These are phyloP conservation scores for Diversispora epigaea DNA, from an alignment of 192 early-diverging fungal species.

Conservation along the genomic window DNA sequence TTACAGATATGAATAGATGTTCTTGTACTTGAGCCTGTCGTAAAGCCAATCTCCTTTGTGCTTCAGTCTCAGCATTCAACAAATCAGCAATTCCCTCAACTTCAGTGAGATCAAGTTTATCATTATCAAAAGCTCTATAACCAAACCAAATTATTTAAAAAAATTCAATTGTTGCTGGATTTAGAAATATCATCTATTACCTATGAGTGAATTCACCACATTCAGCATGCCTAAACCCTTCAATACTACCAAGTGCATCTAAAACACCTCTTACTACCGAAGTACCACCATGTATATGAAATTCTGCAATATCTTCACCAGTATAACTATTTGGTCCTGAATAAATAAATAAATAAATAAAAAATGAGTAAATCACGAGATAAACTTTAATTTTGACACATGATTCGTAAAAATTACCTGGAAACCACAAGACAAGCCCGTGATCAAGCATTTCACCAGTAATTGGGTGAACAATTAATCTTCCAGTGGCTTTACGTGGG, in stretches of 20 bases:
- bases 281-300: conserved; percentile 74
- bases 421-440: conserved; percentile 60
- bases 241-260: conserved; percentile 47
- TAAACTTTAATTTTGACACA: not conserved
- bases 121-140: conserved; percentile 66
- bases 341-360: not conserved
- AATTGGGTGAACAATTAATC: conserved; percentile 47
- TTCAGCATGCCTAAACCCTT: conserved; percentile 63
- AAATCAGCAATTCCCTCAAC: conserved; percentile 73
- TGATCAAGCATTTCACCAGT: conserved; percentile 55
- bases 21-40: conserved; percentile 61
- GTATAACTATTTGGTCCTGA: conserved; percentile 67
- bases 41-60: conserved; percentile 64
- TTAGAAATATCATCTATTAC: conserved; percentile 26
- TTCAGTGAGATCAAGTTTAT: conserved; percentile 70
- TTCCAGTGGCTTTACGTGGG: conserved; percentile 48
- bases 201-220: conserved; percentile 74
- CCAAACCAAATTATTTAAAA: too few relatives aligned
- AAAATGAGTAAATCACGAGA: too few relatives aligned
- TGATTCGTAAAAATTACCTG: conserved; percentile 37
- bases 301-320: conserved; percentile 72
- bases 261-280: conserved; percentile 64
- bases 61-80: conserved; percentile 78
- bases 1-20: not conserved
- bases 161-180: too few relatives aligned